These are phyloP conservation scores for Aphanoascus verrucosus DNA, from an alignment of 2,329 filamentous ascomycete genomes.

Conservation along the genomic window DNA sequence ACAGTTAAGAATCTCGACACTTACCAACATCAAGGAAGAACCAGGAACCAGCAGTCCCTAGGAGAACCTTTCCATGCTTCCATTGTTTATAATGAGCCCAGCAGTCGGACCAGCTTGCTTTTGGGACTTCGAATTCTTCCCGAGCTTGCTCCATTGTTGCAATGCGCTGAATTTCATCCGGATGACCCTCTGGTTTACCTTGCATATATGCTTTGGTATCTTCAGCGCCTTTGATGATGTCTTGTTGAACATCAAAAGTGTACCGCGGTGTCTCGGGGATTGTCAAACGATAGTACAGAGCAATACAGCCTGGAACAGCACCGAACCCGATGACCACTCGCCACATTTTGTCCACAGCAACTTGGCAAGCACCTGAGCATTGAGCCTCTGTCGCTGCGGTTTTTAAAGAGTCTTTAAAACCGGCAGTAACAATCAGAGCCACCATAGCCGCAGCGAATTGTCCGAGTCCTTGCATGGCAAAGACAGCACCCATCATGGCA, in stretches of 20 bases:
- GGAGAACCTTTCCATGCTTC: slow-evolving; percentile 60
- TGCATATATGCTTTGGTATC: slow-evolving; percentile 66
- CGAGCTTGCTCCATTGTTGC: slow-evolving; percentile 45
- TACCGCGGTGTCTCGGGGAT: slow-evolving; percentile 83
- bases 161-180: slow-evolving; percentile 58
- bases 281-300: slow-evolving; percentile 75
- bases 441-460: slow-evolving; percentile 66
- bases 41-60: slow-evolving; percentile 78
- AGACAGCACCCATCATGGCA: slow-evolving; percentile 78
- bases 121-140: slow-evolving; percentile 50
- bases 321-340: slow-evolving; percentile 69
- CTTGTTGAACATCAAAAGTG: slow-evolving; percentile 69
- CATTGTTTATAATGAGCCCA: slow-evolving; percentile 56
- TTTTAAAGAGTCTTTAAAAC: slow-evolving; percentile 55
- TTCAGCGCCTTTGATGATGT: slow-evolving; percentile 61
- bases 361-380: slow-evolving; percentile 54
- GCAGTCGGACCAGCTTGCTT: slow-evolving; percentile 65
- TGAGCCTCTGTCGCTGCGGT: slow-evolving; percentile 41
- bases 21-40: slow-evolving; percentile 60
- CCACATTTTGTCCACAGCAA: slow-evolving; percentile 82
- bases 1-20: slow-evolving; percentile 8
- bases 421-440: slow-evolving; percentile 61
- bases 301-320: slow-evolving; percentile 67
- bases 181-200: slow-evolving; percentile 51
- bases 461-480: slow-evolving; percentile 78